Evolutionary conservation across 345 rosid genomes (phyloP).

Genomic region (Garcia nutans): DNA sequence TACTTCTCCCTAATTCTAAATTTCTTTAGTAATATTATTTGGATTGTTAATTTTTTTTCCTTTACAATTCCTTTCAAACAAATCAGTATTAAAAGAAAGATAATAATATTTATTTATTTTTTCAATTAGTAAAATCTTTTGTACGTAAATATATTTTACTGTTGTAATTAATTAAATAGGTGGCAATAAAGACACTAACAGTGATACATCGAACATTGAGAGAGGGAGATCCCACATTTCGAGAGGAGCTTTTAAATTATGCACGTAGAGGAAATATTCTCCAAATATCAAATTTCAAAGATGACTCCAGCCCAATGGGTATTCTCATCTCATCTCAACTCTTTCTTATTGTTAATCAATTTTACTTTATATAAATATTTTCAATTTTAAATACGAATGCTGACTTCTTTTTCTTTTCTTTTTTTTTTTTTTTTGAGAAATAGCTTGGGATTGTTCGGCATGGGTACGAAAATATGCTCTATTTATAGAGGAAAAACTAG

Average conservation of each 20-base stretch:
- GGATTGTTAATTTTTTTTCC: too few species aligned
- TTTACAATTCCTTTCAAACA: too few species aligned
- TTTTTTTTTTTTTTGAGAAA: neutral
- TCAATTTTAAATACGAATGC: neutral
- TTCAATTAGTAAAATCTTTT: neutral
- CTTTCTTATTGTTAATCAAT: too few species aligned
- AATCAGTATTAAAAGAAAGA: too few species aligned
- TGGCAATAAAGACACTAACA: slow-evolving; percentile 82
- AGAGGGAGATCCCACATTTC: slow-evolving; percentile 93
- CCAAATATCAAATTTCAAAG: slow-evolving; percentile 90
- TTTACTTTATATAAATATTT: neutral
- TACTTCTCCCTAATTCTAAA: neutral
- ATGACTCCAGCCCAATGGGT: slow-evolving; percentile 91
- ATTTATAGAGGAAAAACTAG: slow-evolving; percentile 84
- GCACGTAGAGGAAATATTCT: slow-evolving; percentile 75
- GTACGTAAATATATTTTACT: neutral
- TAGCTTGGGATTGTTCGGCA: slow-evolving; percentile 99
- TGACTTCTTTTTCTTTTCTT: neutral
- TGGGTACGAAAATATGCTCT: slow-evolving; percentile 93
- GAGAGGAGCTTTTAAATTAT: slow-evolving; percentile 81
- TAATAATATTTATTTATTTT: neutral
- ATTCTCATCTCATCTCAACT: neutral
- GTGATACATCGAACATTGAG: slow-evolving; percentile 95
- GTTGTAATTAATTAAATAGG: slow-evolving; percentile 47
- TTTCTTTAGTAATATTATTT: too few species aligned